Conservation (phyloP, 2,329 filamentous ascomycete species). For the Parastagonospora avenae region DNA sequence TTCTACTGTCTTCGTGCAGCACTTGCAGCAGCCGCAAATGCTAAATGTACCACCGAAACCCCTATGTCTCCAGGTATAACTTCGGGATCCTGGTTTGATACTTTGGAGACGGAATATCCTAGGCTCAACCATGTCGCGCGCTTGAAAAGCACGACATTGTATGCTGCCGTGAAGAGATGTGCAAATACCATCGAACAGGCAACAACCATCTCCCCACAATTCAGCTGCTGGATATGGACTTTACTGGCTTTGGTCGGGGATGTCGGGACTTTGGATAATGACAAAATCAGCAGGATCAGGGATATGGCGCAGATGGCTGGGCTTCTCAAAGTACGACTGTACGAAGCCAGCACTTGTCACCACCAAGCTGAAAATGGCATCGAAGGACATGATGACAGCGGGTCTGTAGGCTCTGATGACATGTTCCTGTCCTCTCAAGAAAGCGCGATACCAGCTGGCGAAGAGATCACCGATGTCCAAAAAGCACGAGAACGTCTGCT, state of each 20-base stretch:
- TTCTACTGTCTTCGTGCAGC: constrained; percentile 69
- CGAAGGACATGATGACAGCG: neutral
- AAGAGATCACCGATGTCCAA: constrained; percentile 49
- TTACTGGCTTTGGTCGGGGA: constrained; percentile 77
- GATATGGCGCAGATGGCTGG: constrained; percentile 81
- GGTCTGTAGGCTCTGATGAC: constrained; percentile 11
- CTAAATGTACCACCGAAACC: neutral
- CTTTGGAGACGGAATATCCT: constrained; percentile 46
- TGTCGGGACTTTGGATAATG: constrained; percentile 73
- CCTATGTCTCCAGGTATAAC: neutral
- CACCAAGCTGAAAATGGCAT: neutral
- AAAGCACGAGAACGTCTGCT: constrained; percentile 56
- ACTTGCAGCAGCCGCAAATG: constrained; percentile 59
- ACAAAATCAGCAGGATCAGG: constrained; percentile 75
- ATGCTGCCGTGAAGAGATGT: constrained; percentile 69
- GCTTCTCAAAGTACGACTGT: constrained; percentile 55
- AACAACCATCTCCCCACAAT: constrained; percentile 63
- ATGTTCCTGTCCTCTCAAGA: constrained; percentile 31
- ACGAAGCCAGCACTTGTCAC: constrained; percentile 1
- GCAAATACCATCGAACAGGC: constrained; percentile 63
- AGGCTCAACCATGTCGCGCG: constrained; percentile 56
- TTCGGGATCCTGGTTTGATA: constrained; percentile 36
- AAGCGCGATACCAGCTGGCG: constrained; percentile 9
- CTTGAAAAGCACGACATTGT: constrained; percentile 67
- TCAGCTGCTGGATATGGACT: constrained; percentile 86